Evolutionary conservation across 129 eudicot species (phyloP).

Genomic region (Gnaphalium uliginosum): DNA sequence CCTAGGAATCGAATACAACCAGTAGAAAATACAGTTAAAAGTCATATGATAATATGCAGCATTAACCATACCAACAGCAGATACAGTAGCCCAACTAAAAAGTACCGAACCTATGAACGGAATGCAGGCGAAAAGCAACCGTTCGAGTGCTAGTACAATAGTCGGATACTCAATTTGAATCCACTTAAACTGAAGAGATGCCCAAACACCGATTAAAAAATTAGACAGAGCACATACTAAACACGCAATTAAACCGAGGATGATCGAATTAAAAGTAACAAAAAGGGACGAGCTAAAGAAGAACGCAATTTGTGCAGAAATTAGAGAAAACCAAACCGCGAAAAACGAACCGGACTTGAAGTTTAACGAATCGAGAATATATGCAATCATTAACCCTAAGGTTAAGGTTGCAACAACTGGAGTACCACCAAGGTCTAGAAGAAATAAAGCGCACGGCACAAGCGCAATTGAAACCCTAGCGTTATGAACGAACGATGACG

Average conservation of each 20-base stretch:
- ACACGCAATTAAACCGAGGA: constrained; percentile 54
- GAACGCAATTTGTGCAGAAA: constrained; percentile 77
- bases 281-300: constrained; percentile 66
- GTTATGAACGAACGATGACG: constrained; percentile 67
- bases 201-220: constrained; percentile 90
- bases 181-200: constrained; percentile 97
- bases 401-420: constrained; percentile 70
- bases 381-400: constrained; percentile 77
- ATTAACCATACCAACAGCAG: constrained; percentile 83
- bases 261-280: constrained; percentile 45
- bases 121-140: constrained; percentile 74
- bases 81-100: constrained; percentile 89
- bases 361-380: constrained; percentile 80
- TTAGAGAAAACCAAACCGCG: constrained; percentile 83
- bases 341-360: constrained; percentile 88
- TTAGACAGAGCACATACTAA: constrained; percentile 61
- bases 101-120: constrained; percentile 61
- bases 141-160: constrained; percentile 79
- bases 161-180: constrained; percentile 88
- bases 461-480: constrained; percentile 73
- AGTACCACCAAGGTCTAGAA: constrained; percentile 91
- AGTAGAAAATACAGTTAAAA: constrained; percentile 73
- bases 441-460: constrained; percentile 80
- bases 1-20: constrained; percentile 84
- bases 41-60: constrained; percentile 76